Conservation (phyloP, 2,329 filamentous ascomycete species). For the Fusarium brevicatenulatum region DNA sequence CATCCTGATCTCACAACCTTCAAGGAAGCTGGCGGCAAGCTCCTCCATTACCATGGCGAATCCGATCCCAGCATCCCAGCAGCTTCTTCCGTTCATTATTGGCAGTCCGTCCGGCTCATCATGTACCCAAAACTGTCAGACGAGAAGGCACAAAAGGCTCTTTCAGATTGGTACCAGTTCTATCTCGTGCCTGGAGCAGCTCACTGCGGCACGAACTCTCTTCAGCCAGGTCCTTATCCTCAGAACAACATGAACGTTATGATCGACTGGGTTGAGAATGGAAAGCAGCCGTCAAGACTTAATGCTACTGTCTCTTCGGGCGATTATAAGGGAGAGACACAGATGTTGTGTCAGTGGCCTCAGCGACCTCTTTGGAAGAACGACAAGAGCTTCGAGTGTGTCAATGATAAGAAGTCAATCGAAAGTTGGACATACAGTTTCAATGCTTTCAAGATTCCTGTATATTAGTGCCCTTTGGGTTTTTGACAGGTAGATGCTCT, state of each 20-base stretch:
- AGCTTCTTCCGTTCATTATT: not conserved
- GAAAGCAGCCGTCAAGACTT: not conserved
- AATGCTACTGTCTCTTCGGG: slow-evolving; percentile 1
- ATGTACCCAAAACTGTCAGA: not conserved
- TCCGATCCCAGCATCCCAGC: not conserved
- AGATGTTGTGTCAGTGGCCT: slow-evolving; percentile 8
- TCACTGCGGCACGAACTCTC: not conserved
- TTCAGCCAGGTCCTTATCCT: slow-evolving; percentile 2
- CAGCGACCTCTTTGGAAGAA: not conserved
- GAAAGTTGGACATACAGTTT: not conserved
- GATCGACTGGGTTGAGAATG: slow-evolving; percentile 8
- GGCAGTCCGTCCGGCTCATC: slow-evolving; percentile 1
- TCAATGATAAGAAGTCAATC: not conserved
- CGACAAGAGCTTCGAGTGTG: not conserved
- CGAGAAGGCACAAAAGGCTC: not conserved
- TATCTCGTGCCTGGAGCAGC: slow-evolving; percentile 4
- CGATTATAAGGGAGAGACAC: not conserved
- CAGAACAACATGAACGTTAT: slow-evolving; percentile 3
- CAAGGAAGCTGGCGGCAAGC: not conserved
- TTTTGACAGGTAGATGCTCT: not conserved
- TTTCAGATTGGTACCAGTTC: slow-evolving; percentile 3
- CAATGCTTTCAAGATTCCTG: not conserved
- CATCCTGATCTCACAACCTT: not conserved
- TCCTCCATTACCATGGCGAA: slow-evolving; percentile 4
- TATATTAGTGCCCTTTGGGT: not conserved